Conservation (phyloP, 495 filamentous ascomycete species). For the Xylaria flabelliformis region DNA sequence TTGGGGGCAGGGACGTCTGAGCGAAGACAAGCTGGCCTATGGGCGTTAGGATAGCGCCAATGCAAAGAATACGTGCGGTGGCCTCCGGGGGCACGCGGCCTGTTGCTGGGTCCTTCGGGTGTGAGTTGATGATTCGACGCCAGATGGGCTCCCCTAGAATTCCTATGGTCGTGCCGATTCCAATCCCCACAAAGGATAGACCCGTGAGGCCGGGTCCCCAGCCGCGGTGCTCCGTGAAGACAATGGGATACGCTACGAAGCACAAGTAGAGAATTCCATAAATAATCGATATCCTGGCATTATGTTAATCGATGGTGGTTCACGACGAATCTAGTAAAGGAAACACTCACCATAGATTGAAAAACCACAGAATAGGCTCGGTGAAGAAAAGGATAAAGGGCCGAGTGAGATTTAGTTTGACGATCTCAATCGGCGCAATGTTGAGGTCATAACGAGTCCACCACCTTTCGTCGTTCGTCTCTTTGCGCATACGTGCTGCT, state of each 20-base stretch:
- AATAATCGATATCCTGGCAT: constrained; percentile 56
- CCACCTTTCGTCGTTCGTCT: constrained; percentile 76
- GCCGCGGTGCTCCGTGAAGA: constrained; percentile 73
- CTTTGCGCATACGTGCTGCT: constrained; percentile 70
- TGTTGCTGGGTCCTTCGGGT: constrained; percentile 71
- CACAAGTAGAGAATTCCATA: constrained; percentile 83
- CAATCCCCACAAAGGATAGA: constrained; percentile 83
- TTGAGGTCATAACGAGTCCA: constrained; percentile 78
- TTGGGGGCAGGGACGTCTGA: constrained; percentile 79
- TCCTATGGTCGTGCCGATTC: constrained; percentile 71
- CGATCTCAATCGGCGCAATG: constrained; percentile 46
- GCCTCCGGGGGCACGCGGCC: constrained; percentile 74
- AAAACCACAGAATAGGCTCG: constrained; percentile 87
- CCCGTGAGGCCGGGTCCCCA: constrained; percentile 77
- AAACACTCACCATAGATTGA: constrained; percentile 65
- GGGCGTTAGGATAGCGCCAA: constrained; percentile 71
- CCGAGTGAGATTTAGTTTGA: constrained; percentile 75
- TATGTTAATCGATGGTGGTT: constrained; percentile 7
- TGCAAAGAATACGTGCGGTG: constrained; percentile 72
- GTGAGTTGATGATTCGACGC: constrained; percentile 73
- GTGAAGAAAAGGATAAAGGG: constrained; percentile 80
- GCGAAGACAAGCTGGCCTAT: constrained; percentile 79
- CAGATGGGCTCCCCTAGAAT: constrained; percentile 73
- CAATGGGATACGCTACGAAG: constrained; percentile 83
- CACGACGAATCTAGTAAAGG: neutral